Conservation (phyloP, 2,329 filamentous ascomycete species). For the Verticillium longisporum region DNA sequence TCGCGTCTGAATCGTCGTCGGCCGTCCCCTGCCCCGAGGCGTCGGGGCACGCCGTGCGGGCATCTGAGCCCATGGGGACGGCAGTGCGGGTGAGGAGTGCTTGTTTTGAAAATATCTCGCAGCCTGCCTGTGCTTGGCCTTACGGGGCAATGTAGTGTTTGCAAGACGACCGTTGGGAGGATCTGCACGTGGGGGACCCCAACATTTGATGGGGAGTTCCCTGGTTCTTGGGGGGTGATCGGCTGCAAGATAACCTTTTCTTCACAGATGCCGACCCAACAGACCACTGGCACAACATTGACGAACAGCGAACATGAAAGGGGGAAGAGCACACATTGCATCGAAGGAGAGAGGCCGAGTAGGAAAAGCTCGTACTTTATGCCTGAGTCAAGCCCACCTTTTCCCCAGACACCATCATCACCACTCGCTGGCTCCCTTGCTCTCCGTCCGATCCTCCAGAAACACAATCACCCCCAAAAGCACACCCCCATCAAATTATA, state of each 20-base stretch:
- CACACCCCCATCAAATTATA: background rate
- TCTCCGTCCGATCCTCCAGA: background rate
- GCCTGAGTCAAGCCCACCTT: background rate
- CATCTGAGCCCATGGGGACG: background rate
- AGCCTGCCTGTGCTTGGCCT: background rate
- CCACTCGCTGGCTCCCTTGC: background rate
- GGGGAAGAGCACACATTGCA: background rate
- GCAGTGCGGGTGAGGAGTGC: background rate
- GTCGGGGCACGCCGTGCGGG: slow-evolving; percentile 1
- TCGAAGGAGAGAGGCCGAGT: background rate
- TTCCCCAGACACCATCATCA: background rate
- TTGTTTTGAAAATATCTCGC: background rate
- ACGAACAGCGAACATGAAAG: background rate
- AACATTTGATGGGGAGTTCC: background rate
- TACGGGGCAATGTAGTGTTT: background rate
- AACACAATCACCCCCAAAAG: background rate
- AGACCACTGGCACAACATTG: background rate
- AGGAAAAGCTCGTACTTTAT: background rate
- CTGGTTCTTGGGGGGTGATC: background rate
- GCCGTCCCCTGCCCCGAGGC: slow-evolving; percentile 1
- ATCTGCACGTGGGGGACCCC: background rate
- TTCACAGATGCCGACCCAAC: background rate
- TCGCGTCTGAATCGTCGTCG: slow-evolving; percentile 6
- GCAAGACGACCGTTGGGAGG: background rate
- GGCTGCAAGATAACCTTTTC: background rate